Conservation (phyloP, 805 yeast species). For the Clavispora asparagi region DNA sequence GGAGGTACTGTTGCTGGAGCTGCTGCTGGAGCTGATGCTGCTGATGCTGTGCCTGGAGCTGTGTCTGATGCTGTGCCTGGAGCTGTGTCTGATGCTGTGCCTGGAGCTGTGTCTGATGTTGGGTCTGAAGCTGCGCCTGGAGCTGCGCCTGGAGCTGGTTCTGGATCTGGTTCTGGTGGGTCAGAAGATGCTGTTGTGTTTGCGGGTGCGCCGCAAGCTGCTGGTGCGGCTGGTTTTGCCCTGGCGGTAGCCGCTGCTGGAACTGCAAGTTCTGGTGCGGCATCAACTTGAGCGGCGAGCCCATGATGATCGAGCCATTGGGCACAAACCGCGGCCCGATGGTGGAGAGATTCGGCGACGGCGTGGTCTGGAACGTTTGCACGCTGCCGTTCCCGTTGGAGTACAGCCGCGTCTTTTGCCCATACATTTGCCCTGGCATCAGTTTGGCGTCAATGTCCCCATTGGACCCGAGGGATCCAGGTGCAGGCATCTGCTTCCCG, state of each 20-base stretch:
- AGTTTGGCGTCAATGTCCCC: constrained; percentile 3
- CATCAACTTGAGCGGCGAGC: constrained; percentile 8
- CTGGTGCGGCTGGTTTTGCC: constrained; percentile 1
- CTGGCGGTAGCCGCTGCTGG: background rate
- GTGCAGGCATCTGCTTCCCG: background rate
- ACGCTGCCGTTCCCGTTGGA: background rate
- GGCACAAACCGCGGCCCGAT: constrained; percentile 7
- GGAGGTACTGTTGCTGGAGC: constrained; percentile 8
- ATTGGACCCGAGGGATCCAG: background rate
- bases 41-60: constrained; percentile 5
- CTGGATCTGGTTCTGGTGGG: background rate
- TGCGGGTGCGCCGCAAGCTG: background rate
- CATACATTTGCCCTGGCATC: constrained; percentile 7
- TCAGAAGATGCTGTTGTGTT: constrained; percentile 3
- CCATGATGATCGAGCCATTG: constrained; percentile 4
- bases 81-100: background rate
- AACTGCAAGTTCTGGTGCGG: constrained; percentile 4
- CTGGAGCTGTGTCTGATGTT: constrained; percentile 7
- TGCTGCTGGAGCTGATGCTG: constrained; percentile 6
- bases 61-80: constrained; percentile 3
- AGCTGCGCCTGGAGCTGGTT: constrained; percentile 5
- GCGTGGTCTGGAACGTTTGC: constrained; percentile 3
- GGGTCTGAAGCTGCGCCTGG: constrained; percentile 6
- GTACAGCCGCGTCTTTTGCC: background rate
- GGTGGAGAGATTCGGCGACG: constrained; percentile 6